Conservation (phyloP, 2,329 filamentous ascomycete species). For the Tolypocladium nubicola region DNA sequence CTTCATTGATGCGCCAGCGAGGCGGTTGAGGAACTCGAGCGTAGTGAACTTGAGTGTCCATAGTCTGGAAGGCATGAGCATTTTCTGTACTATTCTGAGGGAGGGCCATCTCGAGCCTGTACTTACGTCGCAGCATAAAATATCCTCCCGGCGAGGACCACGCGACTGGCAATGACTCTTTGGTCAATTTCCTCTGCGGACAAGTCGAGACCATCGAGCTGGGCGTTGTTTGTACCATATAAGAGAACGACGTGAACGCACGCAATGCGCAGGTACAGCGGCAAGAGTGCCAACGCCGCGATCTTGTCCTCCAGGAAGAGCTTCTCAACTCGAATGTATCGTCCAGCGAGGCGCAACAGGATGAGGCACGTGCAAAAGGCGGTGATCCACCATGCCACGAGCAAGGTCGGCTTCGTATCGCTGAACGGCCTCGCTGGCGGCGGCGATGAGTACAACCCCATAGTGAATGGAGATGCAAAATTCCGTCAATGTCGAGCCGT, state of each 20-base stretch:
- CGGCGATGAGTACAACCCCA: not conserved
- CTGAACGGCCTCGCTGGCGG: constrained; percentile 20
- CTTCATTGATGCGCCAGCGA: constrained; percentile 75
- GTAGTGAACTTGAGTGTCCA: constrained; percentile 90
- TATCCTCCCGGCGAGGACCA: constrained; percentile 74
- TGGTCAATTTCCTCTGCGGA: constrained; percentile 46
- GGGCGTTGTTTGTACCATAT: constrained; percentile 84
- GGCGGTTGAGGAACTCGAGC: constrained; percentile 80
- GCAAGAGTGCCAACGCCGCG: constrained; percentile 70
- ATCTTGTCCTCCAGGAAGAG: constrained; percentile 85
- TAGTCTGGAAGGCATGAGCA: constrained; percentile 41
- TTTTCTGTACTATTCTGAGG: not conserved
- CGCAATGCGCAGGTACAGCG: constrained; percentile 76
- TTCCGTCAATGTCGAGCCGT: not conserved
- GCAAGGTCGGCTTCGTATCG: constrained; percentile 75
- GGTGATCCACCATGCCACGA: constrained; percentile 95
- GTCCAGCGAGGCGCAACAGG: constrained; percentile 63
- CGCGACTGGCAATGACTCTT: constrained; percentile 62
- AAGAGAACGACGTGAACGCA: constrained; percentile 76
- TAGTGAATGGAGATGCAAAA: not conserved
- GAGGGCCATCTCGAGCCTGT: not conserved
- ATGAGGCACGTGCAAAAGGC: constrained; percentile 77
- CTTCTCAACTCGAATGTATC: constrained; percentile 75
- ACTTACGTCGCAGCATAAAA: constrained; percentile 85
- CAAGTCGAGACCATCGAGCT: constrained; percentile 41